Evolutionary conservation across 331 rosid species (phyloP).

Genomic region (Pyrus hybrid): DNA sequence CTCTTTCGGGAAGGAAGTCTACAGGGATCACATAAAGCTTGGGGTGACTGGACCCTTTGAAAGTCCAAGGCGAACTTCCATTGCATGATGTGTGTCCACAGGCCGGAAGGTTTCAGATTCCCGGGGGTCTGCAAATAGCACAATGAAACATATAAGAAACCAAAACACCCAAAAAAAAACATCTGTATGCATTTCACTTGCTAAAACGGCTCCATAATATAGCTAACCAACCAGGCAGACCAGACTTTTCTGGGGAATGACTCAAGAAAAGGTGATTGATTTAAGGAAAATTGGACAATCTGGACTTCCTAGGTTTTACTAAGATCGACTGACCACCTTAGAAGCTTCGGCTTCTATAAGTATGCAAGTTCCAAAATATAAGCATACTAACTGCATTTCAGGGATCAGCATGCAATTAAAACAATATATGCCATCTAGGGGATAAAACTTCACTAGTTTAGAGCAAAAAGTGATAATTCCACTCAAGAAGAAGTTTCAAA

Average conservation of each 20-base stretch:
- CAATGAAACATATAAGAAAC: neutral
- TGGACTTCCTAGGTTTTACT: neutral
- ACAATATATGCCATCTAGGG: neutral
- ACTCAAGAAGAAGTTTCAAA: neutral
- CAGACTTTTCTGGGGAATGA: neutral
- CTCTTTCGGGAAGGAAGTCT: neutral
- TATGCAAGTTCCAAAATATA: neutral
- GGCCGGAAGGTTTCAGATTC: constrained; percentile 70
- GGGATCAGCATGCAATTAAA: neutral
- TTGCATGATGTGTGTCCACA: constrained; percentile 70
- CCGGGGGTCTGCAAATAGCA: constrained; percentile 56
- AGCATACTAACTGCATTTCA: neutral
- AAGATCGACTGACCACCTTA: neutral
- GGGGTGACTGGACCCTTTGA: constrained; percentile 78
- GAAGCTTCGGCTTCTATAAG: neutral
- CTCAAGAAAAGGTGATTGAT: neutral
- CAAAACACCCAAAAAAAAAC: neutral
- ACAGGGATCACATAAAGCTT: constrained; percentile 36
- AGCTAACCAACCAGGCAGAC: neutral
- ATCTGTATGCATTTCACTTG: too few species aligned
- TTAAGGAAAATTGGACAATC: neutral
- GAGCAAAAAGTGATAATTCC: neutral
- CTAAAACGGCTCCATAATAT: too few species aligned
- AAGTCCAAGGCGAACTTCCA: constrained; percentile 82
- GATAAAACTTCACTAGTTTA: neutral